These are phyloP conservation scores for Xylaria sp. DNA, from an alignment of 2,329 filamentous ascomycete species.

Conservation along the genomic window DNA sequence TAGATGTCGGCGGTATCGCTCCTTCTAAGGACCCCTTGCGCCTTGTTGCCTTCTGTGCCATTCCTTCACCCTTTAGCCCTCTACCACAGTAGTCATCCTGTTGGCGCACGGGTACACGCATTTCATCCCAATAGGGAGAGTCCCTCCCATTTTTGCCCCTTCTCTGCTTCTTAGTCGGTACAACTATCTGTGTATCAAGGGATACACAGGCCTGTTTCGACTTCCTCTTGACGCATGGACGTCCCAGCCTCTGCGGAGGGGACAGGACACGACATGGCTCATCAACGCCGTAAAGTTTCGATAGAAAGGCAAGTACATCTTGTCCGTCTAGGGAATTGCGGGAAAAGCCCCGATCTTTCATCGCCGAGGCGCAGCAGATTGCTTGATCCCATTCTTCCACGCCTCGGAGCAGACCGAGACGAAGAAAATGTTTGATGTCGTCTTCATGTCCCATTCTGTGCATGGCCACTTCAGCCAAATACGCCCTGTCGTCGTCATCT, in stretches of 20 bases:
- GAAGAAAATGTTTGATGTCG: slow-evolving; percentile 44
- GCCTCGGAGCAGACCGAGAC: slow-evolving; percentile 47
- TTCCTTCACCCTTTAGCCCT: neutral
- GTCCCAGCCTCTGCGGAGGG: slow-evolving; percentile 1
- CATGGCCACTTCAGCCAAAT: slow-evolving; percentile 43
- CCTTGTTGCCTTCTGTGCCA: neutral
- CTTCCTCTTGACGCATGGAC: slow-evolving; percentile 1
- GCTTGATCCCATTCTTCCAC: slow-evolving; percentile 51
- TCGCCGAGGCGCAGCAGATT: slow-evolving; percentile 46
- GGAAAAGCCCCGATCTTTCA: slow-evolving; percentile 41
- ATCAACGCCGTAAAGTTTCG: slow-evolving; percentile 32
- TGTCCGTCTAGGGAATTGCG: slow-evolving; percentile 42
- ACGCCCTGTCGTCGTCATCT: slow-evolving; percentile 44
- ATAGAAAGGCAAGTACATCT: slow-evolving; percentile 44
- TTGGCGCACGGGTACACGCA: neutral
- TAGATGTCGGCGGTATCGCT: neutral
- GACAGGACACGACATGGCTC: neutral
- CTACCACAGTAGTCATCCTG: neutral
- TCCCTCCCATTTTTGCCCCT: slow-evolving; percentile 24
- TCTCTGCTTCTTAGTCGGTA: slow-evolving; percentile 25
- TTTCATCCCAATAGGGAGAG: slow-evolving; percentile 41
- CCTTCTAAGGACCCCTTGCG: neutral
- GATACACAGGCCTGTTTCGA: neutral
- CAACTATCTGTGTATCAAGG: neutral
- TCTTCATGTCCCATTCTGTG: slow-evolving; percentile 40